Evolutionary conservation across 139 green algal genomes (phyloP).

Genomic region (Zygnema cylindricum): DNA sequence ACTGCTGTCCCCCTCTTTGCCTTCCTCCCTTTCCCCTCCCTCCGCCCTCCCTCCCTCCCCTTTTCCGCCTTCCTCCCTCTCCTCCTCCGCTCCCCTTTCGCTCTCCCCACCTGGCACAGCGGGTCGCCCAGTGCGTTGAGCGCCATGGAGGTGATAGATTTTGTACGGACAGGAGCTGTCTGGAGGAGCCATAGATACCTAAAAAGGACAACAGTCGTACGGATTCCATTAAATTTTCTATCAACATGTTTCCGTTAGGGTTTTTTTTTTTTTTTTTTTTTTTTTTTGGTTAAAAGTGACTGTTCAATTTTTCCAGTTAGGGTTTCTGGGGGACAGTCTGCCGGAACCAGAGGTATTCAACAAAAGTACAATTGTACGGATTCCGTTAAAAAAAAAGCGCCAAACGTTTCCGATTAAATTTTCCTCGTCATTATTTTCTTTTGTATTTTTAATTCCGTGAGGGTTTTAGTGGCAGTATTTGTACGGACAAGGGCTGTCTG

Average conservation of each 20-base stretch:
- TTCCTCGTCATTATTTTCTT: too few relatives aligned
- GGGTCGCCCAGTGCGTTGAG: conserved; percentile 43
- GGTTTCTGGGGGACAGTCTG: background rate
- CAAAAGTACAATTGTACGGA: background rate
- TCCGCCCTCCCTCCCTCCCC: background rate
- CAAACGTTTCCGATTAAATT: too few relatives aligned
- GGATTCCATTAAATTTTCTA: too few relatives aligned
- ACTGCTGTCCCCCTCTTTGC: too few relatives aligned
- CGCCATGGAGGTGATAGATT: conserved; percentile 27
- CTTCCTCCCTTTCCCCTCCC: too few relatives aligned
- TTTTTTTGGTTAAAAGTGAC: too few relatives aligned
- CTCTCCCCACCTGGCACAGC: conserved; percentile 32
- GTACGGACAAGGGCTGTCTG: background rate
- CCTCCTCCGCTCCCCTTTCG: background rate
- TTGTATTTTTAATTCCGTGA: too few relatives aligned
- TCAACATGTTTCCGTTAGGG: too few relatives aligned
- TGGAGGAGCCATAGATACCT: conserved; percentile 22
- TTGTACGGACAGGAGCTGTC: background rate
- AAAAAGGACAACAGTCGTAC: background rate
- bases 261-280: too few relatives aligned
- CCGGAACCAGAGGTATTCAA: background rate
- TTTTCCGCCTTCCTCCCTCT: background rate
- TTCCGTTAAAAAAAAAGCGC: background rate
- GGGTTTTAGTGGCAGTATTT: conserved; percentile 27
- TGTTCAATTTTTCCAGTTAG: too few relatives aligned